These are phyloP conservation scores for Cryphonectria japonica DNA, from an alignment of 2,329 filamentous ascomycete genomes.

Conservation along the genomic window DNA sequence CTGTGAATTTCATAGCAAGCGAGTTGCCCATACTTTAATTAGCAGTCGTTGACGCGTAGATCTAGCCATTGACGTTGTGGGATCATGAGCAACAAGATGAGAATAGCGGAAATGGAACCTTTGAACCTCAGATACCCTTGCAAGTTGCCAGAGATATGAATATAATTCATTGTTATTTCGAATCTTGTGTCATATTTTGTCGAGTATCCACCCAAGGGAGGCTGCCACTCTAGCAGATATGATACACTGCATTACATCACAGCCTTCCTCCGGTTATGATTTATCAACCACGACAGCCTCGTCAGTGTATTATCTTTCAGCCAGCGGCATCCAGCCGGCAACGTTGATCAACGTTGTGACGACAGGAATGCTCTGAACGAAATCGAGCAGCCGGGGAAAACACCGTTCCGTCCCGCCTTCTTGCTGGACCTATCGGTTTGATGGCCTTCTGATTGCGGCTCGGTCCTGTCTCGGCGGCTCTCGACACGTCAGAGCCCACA, in stretches of 20 bases:
- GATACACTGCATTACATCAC: not conserved
- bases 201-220: not conserved
- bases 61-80: not conserved
- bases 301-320: not conserved
- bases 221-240: not conserved
- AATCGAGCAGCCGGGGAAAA: not conserved
- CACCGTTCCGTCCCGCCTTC: not conserved
- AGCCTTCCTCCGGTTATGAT: too few species aligned
- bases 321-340: not conserved
- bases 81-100: not conserved
- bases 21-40: not conserved
- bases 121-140: too few species aligned
- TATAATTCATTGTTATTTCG: not conserved
- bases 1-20: not conserved
- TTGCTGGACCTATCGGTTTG: not conserved
- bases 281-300: not conserved
- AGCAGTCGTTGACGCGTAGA: not conserved
- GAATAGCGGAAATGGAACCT: not conserved
- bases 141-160: not conserved
- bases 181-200: not conserved
- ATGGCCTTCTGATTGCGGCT: not conserved
- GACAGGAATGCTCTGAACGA: not conserved
- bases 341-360: not conserved
- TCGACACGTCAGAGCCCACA: not conserved
- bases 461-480: conserved; percentile 6